phyloP scores from a whole-genome alignment of 768 basidiomycete species.

The Macrolepiota fuliginosa region DNA sequence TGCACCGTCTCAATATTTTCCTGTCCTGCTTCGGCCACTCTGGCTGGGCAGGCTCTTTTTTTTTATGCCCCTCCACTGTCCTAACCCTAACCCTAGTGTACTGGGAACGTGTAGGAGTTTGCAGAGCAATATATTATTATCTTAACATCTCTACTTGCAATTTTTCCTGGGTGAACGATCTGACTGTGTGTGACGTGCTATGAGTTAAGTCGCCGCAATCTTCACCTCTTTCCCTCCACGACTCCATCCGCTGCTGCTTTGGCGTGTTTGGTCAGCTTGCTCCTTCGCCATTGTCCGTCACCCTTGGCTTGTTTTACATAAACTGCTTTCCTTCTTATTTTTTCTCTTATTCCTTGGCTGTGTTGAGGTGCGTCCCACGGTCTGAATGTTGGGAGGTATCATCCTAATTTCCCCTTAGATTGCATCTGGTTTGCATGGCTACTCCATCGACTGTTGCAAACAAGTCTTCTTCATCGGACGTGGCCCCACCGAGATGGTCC shows the following conservation, averaged over 20 bases:
- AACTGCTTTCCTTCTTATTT: neutral
- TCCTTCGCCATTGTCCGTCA: neutral
- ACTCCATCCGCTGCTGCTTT: slow-evolving; percentile 23
- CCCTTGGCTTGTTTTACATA: neutral
- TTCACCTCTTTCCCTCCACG: neutral
- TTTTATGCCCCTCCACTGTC: slow-evolving; percentile 11
- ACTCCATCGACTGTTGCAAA: slow-evolving; percentile 33
- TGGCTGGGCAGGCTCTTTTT: slow-evolving; percentile 45
- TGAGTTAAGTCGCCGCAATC: neutral
- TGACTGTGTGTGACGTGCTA: neutral
- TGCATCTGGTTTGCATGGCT: slow-evolving; percentile 33
- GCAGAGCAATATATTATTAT: neutral
- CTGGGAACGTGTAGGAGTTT: neutral
- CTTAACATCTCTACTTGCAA: neutral
- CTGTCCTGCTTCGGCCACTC: slow-evolving; percentile 65
- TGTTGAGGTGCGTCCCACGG: neutral
- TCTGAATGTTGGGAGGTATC: neutral
- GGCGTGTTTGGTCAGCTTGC: slow-evolving; percentile 31
- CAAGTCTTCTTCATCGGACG: slow-evolving; percentile 21
- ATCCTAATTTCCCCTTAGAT: neutral
- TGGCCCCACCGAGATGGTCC: slow-evolving; percentile 37
- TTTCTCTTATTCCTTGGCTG: neutral
- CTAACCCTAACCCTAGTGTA: slow-evolving; percentile 17
- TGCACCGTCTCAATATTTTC: slow-evolving; percentile 78
- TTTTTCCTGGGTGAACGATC: neutral